A percentile compares a stretch with the other conserved stretches of the same genome.
Conservation (phyloP, 192 early-diverging fungal species). For the Kappamyces sp. region DNA sequence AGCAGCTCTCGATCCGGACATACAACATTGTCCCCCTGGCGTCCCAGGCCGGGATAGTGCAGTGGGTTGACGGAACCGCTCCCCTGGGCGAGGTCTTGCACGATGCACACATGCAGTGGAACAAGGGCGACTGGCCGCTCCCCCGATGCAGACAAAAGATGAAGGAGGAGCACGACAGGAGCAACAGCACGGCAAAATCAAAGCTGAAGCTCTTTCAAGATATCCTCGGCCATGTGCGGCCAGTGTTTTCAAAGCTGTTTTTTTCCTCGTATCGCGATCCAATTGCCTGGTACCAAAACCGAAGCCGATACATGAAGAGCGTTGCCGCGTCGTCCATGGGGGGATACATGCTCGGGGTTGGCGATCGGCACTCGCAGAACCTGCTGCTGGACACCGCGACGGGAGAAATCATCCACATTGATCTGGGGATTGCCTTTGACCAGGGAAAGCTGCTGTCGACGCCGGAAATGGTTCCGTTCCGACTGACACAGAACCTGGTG, state of each 20-base stretch:
- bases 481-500: slow-evolving; percentile 82
- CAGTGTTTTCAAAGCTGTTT: slow-evolving; percentile 68
- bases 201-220: slow-evolving; percentile 47
- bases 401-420: slow-evolving; percentile 90
- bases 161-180: slow-evolving; percentile 30
- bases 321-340: slow-evolving; percentile 80
- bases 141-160: slow-evolving; percentile 37
- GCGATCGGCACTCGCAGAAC: slow-evolving; percentile 91
- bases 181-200: slow-evolving; percentile 42
- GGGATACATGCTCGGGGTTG: slow-evolving; percentile 84
- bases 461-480: slow-evolving; percentile 89
- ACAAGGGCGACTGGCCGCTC: slow-evolving; percentile 29
- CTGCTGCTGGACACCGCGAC: slow-evolving; percentile 75
- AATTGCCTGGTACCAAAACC: slow-evolving; percentile 63
- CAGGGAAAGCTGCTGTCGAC: slow-evolving; percentile 78
- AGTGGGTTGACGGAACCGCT: slow-evolving; percentile 51
- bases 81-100: slow-evolving; percentile 41
- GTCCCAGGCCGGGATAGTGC: slow-evolving; percentile 42
- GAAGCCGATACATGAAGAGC: slow-evolving; percentile 67
- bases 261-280: slow-evolving; percentile 68
- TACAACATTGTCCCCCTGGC: slow-evolving; percentile 57
- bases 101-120: slow-evolving; percentile 38
- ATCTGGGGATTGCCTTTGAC: slow-evolving; percentile 95
- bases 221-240: slow-evolving; percentile 44
- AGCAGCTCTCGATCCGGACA: slow-evolving; percentile 42